Percentiles rank a stretch among this genome's conserved stretches.
Conservation (phyloP, 1,139 yeast species). For the Diutina neorugosa region DNA sequence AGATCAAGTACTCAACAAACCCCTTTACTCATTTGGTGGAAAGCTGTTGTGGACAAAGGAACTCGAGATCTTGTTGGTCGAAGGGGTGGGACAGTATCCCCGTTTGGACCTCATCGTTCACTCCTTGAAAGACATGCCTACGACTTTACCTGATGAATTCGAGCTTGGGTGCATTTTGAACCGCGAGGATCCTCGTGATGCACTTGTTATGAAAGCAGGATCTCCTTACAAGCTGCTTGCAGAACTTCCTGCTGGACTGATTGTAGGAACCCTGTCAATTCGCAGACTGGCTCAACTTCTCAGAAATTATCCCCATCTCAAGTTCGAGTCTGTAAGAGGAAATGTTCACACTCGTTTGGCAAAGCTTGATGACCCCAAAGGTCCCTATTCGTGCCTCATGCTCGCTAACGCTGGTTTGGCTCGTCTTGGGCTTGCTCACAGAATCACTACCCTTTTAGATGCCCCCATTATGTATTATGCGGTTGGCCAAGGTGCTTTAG, state of each 20-base stretch:
- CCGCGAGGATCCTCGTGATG: conserved; percentile 89
- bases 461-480: conserved; percentile 91
- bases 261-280: conserved; percentile 90
- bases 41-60: conserved; percentile 95
- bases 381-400: conserved; percentile 59
- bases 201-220: conserved; percentile 65
- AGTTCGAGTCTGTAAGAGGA: conserved; percentile 73
- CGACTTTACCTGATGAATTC: conserved; percentile 79
- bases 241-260: conserved; percentile 74
- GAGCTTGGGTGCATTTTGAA: conserved; percentile 78
- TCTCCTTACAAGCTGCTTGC: conserved; percentile 50
- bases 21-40: conserved; percentile 91
- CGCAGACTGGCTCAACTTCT: conserved; percentile 69
- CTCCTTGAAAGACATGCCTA: conserved; percentile 92
- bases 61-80: conserved; percentile 64
- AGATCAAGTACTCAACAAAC: conserved; percentile 74
- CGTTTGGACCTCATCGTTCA: conserved; percentile 84
- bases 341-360: conserved; percentile 70
- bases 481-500: conserved; percentile 96
- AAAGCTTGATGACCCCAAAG: conserved; percentile 62
- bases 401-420: conserved; percentile 88
- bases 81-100: conserved; percentile 49
- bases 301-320: conserved; percentile 28
- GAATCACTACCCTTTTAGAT: conserved; percentile 62
- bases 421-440: conserved; percentile 54